phyloP scores from a whole-genome alignment of 2,329 filamentous ascomycete species.

The Fusarium tupiense region DNA sequence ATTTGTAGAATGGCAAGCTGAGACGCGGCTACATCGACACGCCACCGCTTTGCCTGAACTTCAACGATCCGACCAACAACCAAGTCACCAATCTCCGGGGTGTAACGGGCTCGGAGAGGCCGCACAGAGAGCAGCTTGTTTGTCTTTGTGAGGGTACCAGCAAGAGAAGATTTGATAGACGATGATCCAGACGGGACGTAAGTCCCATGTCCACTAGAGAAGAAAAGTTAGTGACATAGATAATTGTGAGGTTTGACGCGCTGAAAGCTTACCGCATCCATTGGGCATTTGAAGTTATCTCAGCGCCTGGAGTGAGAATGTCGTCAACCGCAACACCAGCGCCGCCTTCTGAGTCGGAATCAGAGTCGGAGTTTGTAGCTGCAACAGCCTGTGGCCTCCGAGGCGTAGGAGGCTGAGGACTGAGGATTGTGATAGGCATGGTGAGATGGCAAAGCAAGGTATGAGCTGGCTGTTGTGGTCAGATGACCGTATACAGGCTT shows the following conservation, averaged over 20 bases:
- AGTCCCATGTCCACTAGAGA: constrained; percentile 85
- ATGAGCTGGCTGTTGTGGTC: not conserved
- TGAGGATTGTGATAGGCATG: constrained; percentile 62
- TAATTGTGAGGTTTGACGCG: not conserved
- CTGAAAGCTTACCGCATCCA: constrained; percentile 79
- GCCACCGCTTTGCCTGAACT: constrained; percentile 94
- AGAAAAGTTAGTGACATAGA: constrained; percentile 9
- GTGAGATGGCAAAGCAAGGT: constrained; percentile 26
- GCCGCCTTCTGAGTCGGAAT: constrained; percentile 58
- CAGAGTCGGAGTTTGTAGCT: constrained; percentile 50
- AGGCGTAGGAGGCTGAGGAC: constrained; percentile 50
- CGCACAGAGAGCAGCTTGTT: constrained; percentile 96
- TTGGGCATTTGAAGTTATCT: constrained; percentile 90
- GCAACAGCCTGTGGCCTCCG: constrained; percentile 30
- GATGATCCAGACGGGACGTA: constrained; percentile 72
- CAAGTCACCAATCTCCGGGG: constrained; percentile 94
- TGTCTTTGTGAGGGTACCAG: constrained; percentile 88
- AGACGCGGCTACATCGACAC: constrained; percentile 90
- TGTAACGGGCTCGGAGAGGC: constrained; percentile 91
- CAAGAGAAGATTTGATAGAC: constrained; percentile 87
- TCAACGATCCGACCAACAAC: constrained; percentile 94
- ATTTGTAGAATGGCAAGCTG: constrained; percentile 87
- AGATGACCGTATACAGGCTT: not conserved
- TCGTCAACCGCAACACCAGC: constrained; percentile 57
- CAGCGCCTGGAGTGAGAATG: constrained; percentile 88